These are phyloP conservation scores for Dictyostelium purpureum DNA, from an alignment of 78 protist species.

Conservation along the genomic window DNA sequence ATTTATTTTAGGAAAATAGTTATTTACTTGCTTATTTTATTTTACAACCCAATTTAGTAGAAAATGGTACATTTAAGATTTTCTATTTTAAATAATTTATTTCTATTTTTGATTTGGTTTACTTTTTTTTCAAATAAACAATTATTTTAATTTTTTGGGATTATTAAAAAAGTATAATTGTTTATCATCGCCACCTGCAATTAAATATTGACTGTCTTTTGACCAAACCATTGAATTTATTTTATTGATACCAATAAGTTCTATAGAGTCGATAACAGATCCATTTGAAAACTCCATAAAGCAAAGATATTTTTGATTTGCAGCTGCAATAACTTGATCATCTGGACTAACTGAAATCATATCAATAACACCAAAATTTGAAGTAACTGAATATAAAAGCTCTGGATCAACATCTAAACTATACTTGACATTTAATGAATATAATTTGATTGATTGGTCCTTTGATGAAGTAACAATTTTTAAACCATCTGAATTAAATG, in stretches of 20 bases:
- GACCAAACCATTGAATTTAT: constrained; percentile 18
- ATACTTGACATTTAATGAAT: constrained; percentile 40
- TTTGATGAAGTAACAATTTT: constrained; percentile 23
- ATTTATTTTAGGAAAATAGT: not conserved
- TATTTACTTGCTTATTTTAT: too few relatives aligned
- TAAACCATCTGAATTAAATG: constrained; percentile 17
- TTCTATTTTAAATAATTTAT: too few relatives aligned
- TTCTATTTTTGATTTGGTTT: not conserved
- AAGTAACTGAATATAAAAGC: not conserved
- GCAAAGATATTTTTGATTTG: not conserved
- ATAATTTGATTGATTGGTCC: constrained; percentile 21
- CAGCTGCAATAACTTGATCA: not conserved
- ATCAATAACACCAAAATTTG: not conserved
- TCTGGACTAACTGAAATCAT: not conserved
- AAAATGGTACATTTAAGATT: too few relatives aligned
- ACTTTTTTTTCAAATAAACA: not conserved
- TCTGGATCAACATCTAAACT: constrained; percentile 32
- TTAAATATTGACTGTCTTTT: not conserved
- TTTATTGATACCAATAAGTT: not conserved
- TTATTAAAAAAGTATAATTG: constrained; percentile 4
- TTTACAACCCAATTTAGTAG: too few relatives aligned
- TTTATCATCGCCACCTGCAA: constrained; percentile 19
- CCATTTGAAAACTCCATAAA: constrained; percentile 13
- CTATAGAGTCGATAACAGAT: not conserved
- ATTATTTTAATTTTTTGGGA: not conserved